Conservation (phyloP, 2,329 filamentous ascomycete genomes). For the Pyrenophora seminiperda region DNA sequence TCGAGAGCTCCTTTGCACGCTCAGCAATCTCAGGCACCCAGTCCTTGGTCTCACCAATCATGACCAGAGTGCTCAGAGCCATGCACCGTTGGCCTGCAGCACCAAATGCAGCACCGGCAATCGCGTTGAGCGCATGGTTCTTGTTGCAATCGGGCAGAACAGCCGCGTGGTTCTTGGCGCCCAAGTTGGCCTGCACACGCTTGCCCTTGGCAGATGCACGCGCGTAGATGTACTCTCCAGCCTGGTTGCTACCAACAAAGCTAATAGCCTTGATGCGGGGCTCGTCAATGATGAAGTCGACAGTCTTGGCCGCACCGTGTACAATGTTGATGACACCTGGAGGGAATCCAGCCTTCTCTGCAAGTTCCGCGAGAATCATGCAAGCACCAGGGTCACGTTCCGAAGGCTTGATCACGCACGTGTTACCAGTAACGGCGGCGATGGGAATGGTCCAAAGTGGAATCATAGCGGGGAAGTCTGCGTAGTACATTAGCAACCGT, state of each 20-base stretch:
- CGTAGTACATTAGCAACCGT: constrained; percentile 28
- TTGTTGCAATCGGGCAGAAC: constrained; percentile 87
- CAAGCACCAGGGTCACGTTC: constrained; percentile 83
- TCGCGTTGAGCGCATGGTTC: constrained; percentile 85
- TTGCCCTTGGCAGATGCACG: constrained; percentile 83
- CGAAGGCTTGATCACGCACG: constrained; percentile 81
- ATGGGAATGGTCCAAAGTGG: constrained; percentile 90
- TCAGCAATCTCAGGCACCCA: constrained; percentile 81
- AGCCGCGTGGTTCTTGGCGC: constrained; percentile 86
- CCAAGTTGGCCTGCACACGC: constrained; percentile 85
- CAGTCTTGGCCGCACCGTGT: constrained; percentile 78
- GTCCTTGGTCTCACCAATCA: constrained; percentile 82
- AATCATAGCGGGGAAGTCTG: constrained; percentile 91
- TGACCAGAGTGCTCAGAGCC: constrained; percentile 81
- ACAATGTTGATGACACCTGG: constrained; percentile 82
- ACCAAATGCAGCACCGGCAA: constrained; percentile 82
- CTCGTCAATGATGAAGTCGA: constrained; percentile 85
- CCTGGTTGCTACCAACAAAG: constrained; percentile 87
- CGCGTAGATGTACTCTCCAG: constrained; percentile 83
- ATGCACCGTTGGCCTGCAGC: constrained; percentile 86
- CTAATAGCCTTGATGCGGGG: constrained; percentile 84
- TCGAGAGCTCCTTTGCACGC: constrained; percentile 71
- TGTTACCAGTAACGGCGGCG: constrained; percentile 83
- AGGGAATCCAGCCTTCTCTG: constrained; percentile 79
- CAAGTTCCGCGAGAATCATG: constrained; percentile 84